phyloP scores from a whole-genome alignment of 2,329 filamentous ascomycete species.

The Pochonia chlamydosporia region DNA sequence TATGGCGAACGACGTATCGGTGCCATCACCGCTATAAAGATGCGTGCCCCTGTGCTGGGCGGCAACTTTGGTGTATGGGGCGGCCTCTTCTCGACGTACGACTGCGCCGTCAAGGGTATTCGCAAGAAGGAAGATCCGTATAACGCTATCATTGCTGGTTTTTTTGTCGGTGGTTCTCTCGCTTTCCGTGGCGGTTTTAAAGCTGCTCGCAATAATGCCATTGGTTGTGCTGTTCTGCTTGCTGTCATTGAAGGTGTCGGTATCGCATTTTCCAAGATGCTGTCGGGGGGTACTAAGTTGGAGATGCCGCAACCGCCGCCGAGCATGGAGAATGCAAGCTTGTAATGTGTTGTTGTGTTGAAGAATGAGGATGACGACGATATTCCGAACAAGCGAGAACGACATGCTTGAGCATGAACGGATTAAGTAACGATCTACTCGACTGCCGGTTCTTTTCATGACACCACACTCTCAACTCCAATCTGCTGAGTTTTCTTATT shows the following conservation, averaged over 20 bases:
- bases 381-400: conserved; percentile 1
- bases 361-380: conserved; percentile 4
- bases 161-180: conserved; percentile 90
- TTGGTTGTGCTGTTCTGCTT: conserved; percentile 89
- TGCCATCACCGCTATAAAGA: conserved; percentile 94
- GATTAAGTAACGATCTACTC: background rate
- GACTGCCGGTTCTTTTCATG: background rate
- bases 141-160: conserved; percentile 95
- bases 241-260: conserved; percentile 97
- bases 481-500: conserved; percentile 14
- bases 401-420: background rate
- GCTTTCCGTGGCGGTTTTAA: conserved; percentile 88
- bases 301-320: conserved; percentile 46
- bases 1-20: conserved; percentile 95
- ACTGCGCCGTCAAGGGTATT: conserved; percentile 92
- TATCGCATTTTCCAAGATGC: conserved; percentile 91
- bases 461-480: conserved; percentile 1
- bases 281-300: conserved; percentile 81
- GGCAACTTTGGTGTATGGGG: conserved; percentile 99
- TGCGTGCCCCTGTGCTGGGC: conserved; percentile 88
- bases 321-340: conserved; percentile 20
- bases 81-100: conserved; percentile 90
- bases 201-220: conserved; percentile 90
- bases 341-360: conserved; percentile 13
- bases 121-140: conserved; percentile 97